Evolutionary conservation across 2,329 filamentous ascomycete species (phyloP).

Genomic region (Aspergillus proliferans): DNA sequence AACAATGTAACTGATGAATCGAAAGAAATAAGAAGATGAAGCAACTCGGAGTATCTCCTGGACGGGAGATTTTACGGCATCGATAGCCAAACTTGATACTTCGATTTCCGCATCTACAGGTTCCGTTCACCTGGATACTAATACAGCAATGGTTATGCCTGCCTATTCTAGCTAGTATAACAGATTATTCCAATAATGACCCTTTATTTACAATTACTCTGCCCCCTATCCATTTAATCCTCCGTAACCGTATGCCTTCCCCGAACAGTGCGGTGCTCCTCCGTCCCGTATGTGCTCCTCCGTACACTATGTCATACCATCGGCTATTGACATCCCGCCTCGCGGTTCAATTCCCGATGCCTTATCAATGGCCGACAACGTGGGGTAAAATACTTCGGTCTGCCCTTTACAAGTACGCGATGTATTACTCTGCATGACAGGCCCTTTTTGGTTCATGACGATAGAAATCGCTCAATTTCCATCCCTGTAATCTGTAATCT

Average conservation of each 20-base stretch:
- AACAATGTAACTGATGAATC: background rate
- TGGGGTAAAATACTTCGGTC: background rate
- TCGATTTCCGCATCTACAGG: background rate
- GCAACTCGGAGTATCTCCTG: no score
- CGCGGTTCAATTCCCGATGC: slow-evolving; percentile 10
- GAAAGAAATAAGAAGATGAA: no score
- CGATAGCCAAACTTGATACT: no score
- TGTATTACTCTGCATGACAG: no score
- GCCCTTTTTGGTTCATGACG: no score
- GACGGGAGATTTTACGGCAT: no score
- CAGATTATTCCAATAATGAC: background rate
- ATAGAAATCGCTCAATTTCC: no score
- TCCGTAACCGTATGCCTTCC: background rate
- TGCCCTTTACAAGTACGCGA: no score
- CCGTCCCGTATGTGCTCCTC: no score
- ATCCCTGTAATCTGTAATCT: no score
- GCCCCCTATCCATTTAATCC: background rate
- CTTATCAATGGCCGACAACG: slow-evolving; percentile 2
- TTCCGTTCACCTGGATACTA: background rate
- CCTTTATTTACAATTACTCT: background rate
- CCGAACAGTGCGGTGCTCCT: background rate
- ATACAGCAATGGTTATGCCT: background rate
- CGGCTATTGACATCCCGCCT: slow-evolving; percentile 12
- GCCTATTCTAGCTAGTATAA: background rate
- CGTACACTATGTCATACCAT: background rate